Conservation (phyloP, 257 asterid genomes). For the Plantago elongata region DNA sequence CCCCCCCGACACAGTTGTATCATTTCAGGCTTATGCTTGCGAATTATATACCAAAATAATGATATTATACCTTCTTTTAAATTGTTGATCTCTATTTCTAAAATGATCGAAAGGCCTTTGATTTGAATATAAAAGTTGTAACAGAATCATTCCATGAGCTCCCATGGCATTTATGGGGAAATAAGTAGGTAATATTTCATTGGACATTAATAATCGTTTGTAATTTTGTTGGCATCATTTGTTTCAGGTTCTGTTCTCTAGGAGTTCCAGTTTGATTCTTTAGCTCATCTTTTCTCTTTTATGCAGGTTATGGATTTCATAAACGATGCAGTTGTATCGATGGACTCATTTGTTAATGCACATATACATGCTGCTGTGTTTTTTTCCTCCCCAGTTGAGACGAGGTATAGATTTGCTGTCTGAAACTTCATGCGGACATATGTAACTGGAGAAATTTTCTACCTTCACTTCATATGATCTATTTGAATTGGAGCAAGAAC, state of each 20-base stretch:
- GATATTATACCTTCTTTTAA: constrained; percentile 11
- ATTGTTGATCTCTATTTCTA: not conserved
- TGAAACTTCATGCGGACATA: constrained; percentile 1
- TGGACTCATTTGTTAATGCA: constrained; percentile 79
- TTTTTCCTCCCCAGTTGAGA: constrained; percentile 69
- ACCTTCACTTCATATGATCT: too few relatives aligned
- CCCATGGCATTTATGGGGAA: constrained; percentile 8
- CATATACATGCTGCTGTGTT: constrained; percentile 69
- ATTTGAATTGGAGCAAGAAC: too few relatives aligned
- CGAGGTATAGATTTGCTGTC: constrained; percentile 44
- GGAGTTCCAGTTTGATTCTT: constrained; percentile 2
- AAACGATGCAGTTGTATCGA: constrained; percentile 80
- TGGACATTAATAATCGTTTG: not conserved
- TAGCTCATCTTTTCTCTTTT: constrained; percentile 7
- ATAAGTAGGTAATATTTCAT: not conserved
- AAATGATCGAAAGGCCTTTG: too few relatives aligned
- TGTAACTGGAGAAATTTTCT: not conserved
- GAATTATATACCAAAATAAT: too few relatives aligned
- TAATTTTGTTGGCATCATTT: constrained; percentile 3
- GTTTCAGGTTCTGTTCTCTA: constrained; percentile 9
- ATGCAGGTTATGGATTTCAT: constrained; percentile 94
- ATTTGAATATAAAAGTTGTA: not conserved
- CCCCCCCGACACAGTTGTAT: not conserved
- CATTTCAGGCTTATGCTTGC: too few relatives aligned
- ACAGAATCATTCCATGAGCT: constrained; percentile 4